Evolutionary conservation across 2,329 filamentous ascomycete species (phyloP).

Genomic region (Cylindrodendrum hubeiense): DNA sequence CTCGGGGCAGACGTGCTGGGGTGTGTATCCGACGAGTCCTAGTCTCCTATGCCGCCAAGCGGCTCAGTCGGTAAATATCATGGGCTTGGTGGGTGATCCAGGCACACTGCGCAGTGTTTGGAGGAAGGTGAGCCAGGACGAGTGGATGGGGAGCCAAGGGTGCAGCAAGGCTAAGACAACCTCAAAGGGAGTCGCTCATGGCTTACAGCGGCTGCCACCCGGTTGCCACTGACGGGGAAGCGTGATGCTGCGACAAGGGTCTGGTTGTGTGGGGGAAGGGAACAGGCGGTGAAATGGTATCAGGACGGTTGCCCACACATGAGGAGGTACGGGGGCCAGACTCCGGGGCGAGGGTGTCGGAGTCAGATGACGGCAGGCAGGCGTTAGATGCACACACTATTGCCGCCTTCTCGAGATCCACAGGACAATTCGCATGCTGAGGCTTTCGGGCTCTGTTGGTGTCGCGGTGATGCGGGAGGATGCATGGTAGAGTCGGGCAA

Average conservation of each 20-base stretch:
- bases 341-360: conserved; percentile 21
- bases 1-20: conserved; percentile 53
- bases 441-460: conserved; percentile 22
- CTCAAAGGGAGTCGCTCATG: conserved; percentile 27
- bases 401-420: conserved; percentile 27
- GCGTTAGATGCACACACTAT: conserved; percentile 33
- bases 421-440: conserved; percentile 25
- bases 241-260: conserved; percentile 33
- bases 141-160: conserved; percentile 27
- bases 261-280: conserved; percentile 35
- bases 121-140: conserved; percentile 34
- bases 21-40: conserved; percentile 29
- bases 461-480: conserved; percentile 34
- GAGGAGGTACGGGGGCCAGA: conserved; percentile 9
- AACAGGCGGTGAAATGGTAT: conserved; percentile 45
- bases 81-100: conserved; percentile 34
- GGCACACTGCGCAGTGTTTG: conserved; percentile 27
- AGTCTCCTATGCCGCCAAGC: conserved; percentile 21
- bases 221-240: conserved; percentile 37
- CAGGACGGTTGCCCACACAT: conserved; percentile 25
- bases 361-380: conserved; percentile 25
- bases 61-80: conserved; percentile 33
- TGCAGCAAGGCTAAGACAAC: conserved; percentile 24
- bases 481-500: conserved; percentile 32
- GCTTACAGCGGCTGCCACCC: conserved; percentile 33